A percentile compares a stretch with the other conserved stretches of the same genome.
Evolutionary conservation across 1,139 yeast genomes (phyloP).

Genomic region (Geotrichum aggregatum): DNA sequence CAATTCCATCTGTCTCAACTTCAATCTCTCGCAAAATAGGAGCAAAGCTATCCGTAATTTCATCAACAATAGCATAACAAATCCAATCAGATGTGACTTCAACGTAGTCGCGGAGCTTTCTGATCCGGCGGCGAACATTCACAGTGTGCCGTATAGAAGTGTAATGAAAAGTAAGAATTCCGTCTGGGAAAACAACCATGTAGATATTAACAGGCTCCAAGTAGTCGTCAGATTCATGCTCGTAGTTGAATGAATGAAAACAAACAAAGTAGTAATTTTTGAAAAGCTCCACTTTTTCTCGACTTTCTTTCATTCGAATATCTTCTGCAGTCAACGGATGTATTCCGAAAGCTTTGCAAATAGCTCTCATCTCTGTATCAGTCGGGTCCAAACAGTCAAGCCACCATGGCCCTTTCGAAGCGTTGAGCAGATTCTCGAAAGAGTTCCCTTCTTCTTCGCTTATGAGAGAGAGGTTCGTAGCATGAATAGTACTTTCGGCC

Average conservation of each 20-base stretch:
- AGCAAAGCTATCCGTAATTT: conserved; percentile 89
- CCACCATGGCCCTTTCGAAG: conserved; percentile 65
- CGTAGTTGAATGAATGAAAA: conserved; percentile 84
- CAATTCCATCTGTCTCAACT: conserved; percentile 87
- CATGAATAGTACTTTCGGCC: conserved; percentile 80
- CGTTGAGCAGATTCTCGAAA: conserved; percentile 44
- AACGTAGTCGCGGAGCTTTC: conserved; percentile 84
- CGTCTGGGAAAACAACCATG: conserved; percentile 80
- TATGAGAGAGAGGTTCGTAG: conserved; percentile 77
- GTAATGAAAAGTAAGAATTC: conserved; percentile 81
- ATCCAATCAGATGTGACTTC: conserved; percentile 92
- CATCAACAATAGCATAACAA: conserved; percentile 90
- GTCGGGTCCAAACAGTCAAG: conserved; percentile 88
- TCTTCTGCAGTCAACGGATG: conserved; percentile 96
- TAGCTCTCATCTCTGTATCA: conserved; percentile 89
- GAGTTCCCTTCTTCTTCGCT: conserved; percentile 56
- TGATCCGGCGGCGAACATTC: conserved; percentile 83
- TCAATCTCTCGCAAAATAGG: conserved; percentile 85
- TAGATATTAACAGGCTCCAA: conserved; percentile 88
- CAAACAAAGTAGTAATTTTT: conserved; percentile 86
- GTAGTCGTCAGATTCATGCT: conserved; percentile 62
- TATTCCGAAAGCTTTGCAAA: conserved; percentile 89
- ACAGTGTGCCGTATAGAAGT: conserved; percentile 78
- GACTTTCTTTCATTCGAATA: conserved; percentile 84
- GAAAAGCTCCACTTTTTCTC: conserved; percentile 92